Percentiles rank a stretch among this genome's conserved stretches.
These are phyloP conservation scores for Globisporangium sylvaticum DNA, from an alignment of 352 stramenopile genomes.

Conservation along the genomic window DNA sequence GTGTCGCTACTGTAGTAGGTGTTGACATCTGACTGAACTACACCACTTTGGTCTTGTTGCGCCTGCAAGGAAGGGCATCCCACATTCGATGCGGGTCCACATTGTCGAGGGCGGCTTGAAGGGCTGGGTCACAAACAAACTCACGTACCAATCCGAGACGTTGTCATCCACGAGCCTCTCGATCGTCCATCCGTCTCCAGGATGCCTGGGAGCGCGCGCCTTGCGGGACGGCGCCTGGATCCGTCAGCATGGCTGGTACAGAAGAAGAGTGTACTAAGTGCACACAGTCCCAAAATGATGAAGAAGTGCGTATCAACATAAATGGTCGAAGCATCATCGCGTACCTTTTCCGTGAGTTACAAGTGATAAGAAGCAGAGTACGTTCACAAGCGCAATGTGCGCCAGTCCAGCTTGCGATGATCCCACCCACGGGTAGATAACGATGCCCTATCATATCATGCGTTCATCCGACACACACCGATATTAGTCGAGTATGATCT, in stretches of 20 bases:
- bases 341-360: slow-evolving; percentile 90
- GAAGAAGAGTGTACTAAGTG: neutral
- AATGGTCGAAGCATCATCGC: too few species aligned
- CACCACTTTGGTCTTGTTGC: too few species aligned
- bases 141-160: slow-evolving; percentile 7
- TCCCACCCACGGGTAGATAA: slow-evolving; percentile 89
- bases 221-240: slow-evolving; percentile 95
- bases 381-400: slow-evolving; percentile 63
- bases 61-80: too few species aligned
- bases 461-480: neutral
- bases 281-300: neutral
- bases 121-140: too few species aligned
- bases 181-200: slow-evolving; percentile 16
- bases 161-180: neutral
- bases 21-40: too few species aligned
- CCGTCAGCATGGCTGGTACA: slow-evolving; percentile 94
- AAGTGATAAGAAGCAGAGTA: slow-evolving; percentile 84
- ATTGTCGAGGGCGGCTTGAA: too few species aligned
- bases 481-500: neutral
- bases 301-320: neutral
- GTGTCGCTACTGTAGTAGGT: neutral
- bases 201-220: slow-evolving; percentile 86
- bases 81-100: too few species aligned
- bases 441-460: slow-evolving; percentile 52
- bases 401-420: slow-evolving; percentile 56